Base-by-base conservation (phyloP, 441 rosid species). In the Omphalea diandra region DNA sequence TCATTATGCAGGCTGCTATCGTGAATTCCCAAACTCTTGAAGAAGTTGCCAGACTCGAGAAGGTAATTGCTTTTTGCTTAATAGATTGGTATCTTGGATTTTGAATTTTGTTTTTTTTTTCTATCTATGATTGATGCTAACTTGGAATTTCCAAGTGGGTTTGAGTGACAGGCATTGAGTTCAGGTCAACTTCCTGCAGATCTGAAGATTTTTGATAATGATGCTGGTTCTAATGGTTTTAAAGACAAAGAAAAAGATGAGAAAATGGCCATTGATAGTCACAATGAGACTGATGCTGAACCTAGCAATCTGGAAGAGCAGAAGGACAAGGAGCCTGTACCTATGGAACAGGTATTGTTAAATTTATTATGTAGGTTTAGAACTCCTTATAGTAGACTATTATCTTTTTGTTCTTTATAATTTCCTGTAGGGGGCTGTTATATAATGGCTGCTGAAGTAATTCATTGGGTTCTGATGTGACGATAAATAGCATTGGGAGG, bases 11-110 rank as follows among this genome's bases (percentile, higher is more conserved):
- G 99, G 97, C 98, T 66, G 99, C 99, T 61, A 95, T 95, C 76
- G 90, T 93, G 79, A 95, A 91, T 75, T 93, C 99, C 36, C 98
- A 95, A 88, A 95, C 99, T 62, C 87, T 95, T 52, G 98, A 95
- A 85, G 99, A 95, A 84, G 97, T 95, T 80, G 96, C 95, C 49
- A 85, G 98, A 83, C 98, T 95, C 11, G 99, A 95, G 75, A 85
- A 93, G 97, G 98, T 91, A 56, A 53, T 18, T 74, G 38, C 20
- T 63, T 68, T 62, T 65, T 49, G 29, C 70, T 59, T 54, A 60
- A 32, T 33, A 24, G 56, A 65, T 24, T 47, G 62, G 52, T 10
- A 24, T 47, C 65, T 58, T 56, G 67, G 46, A 66, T 44, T 49
- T 76, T 53, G 32, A 14, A 29, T 56, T n/a, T 65, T 70, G 47